Evolutionary conservation across 2,329 filamentous ascomycete species (phyloP), one percentile per base, ranked within the genome.

Genomic region (Aulographum hederae): DNA sequence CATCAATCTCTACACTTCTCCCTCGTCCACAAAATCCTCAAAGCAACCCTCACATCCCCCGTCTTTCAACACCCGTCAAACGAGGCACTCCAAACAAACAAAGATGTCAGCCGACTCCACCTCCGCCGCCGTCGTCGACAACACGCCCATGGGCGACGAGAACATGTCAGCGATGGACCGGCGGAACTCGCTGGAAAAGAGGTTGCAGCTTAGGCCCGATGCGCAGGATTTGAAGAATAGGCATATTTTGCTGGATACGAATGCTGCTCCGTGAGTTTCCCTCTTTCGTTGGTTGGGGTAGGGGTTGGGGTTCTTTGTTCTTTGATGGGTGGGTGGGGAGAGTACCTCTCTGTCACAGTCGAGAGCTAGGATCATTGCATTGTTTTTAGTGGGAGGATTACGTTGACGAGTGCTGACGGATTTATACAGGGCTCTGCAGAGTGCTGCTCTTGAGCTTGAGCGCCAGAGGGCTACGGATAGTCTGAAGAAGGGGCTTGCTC

Each of bases 121-220:
- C 31, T 84, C 76, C 29, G 79, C 69, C 45, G 95, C 94, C 0
- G 86, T 95, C 32, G 78, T 76, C 30, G 70, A 67, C 4, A 95
- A 60, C 43, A 94, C 85, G 3, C 82, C 81, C 5, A 78, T 64
- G 0, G 82, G 74, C 31, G 81, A 76, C 27, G 74, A 71, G 0
- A 85, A 92, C 50, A 78, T 64, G 0, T n/a, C n/a, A n/a, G n/a
- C n/a, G n/a, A 25, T 25, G 21, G 8, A 25, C 8, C 21, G 21
- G 8, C 21, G 81, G 26, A 51, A 55, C 45, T 53, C 51, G 41
- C 50, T 60, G 32, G 57, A 59, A 45, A 60, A 58, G 43, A 54
- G 58, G 37, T 45, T 64, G 32, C 59, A 63, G 46, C 53, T 51
- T 28, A 51, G 61, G 5, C 61, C 61, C 4, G 58, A 63, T 15